Evolutionary conservation across 306 rosid genomes (phyloP).

Genomic region (Citrullus mucosospermus): DNA sequence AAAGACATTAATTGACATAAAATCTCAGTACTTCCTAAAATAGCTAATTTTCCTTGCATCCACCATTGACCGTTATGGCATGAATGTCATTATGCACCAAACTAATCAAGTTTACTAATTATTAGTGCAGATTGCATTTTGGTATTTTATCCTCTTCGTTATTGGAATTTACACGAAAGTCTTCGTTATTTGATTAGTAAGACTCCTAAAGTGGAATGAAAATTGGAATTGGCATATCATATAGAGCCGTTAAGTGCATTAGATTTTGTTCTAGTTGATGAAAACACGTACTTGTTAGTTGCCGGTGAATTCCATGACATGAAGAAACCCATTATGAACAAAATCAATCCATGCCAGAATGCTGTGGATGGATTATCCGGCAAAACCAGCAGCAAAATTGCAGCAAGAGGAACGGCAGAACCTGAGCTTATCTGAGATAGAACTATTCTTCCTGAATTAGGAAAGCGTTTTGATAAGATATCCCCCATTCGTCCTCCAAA

Average conservation of each 20-base stretch:
- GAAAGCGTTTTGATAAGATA: constrained; percentile 37
- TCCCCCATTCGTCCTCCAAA: constrained; percentile 86
- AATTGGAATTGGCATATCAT: not conserved
- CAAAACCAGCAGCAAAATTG: constrained; percentile 43
- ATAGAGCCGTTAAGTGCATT: not conserved
- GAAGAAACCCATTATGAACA: constrained; percentile 58
- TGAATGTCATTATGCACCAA: not conserved
- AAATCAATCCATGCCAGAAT: constrained; percentile 47
- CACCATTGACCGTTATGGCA: not conserved
- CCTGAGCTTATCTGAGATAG: constrained; percentile 73
- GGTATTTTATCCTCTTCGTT: not conserved
- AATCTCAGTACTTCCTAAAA: not conserved
- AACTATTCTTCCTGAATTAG: constrained; percentile 59
- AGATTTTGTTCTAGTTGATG: not conserved
- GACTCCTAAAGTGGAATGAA: not conserved
- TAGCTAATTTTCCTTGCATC: not conserved
- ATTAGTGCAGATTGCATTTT: not conserved
- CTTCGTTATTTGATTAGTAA: not conserved
- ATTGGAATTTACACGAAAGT: not conserved
- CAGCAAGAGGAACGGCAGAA: constrained; percentile 64
- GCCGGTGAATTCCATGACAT: constrained; percentile 65
- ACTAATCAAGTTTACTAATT: not conserved
- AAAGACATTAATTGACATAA: not conserved
- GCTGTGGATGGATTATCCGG: constrained; percentile 59
- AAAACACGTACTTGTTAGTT: constrained; percentile 54